Base-by-base conservation (phyloP, 306 rosid genomes). In the Trichosanthes cucumerina region DNA sequence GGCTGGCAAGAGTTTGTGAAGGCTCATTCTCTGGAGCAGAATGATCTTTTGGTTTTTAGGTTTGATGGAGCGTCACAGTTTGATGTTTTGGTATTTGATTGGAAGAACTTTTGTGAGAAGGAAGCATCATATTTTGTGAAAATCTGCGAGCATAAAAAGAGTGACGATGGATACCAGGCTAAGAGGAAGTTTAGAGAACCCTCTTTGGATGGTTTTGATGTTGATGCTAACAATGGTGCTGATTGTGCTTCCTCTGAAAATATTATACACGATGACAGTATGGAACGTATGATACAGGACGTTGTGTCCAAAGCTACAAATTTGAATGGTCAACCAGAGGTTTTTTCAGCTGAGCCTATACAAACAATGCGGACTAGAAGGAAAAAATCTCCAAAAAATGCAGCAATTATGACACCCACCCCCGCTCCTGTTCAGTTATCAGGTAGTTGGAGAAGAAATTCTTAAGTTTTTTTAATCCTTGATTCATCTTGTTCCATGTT, bases 1-100 rank as follows among this genome's bases (percentile, higher is more conserved):
- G 95, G 97, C 34, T 92, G 95, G 97, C 76, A 76, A 75, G 86
- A 82, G 47, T 92, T 92, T 76, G 85, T 80, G 69, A 82, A 79
- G 80, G 95, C 88, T 75, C 88, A 92, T 64, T 59, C 80, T 71
- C 68, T 92, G 81, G 84, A 56, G 66, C 89, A 85, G 86, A 87
- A 86, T 84, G 97, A 92, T 85, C 81, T 90, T 36, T 84, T 91
- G 78, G 81, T 89, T 57, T 91, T 91, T 72, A 88, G 82, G 81
- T 91, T 87, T 89, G 85, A 90, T 53, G 89, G 90, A 8, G 85
- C 83, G 47, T 82, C 91, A 5, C 80, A 54, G 79, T 88, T 91
- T 78, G 92, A 88, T n/a, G 92, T 91, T 73, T 72, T 87, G 31
- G 47, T 91, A 53, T 90, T 91, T 74, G 87, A 87, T 71, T 84